Percentiles rank a stretch among this genome's conserved stretches.
These are phyloP conservation scores for Bjerkandera adusta DNA, from an alignment of 1,284 basidiomycete genomes.

Conservation along the genomic window DNA sequence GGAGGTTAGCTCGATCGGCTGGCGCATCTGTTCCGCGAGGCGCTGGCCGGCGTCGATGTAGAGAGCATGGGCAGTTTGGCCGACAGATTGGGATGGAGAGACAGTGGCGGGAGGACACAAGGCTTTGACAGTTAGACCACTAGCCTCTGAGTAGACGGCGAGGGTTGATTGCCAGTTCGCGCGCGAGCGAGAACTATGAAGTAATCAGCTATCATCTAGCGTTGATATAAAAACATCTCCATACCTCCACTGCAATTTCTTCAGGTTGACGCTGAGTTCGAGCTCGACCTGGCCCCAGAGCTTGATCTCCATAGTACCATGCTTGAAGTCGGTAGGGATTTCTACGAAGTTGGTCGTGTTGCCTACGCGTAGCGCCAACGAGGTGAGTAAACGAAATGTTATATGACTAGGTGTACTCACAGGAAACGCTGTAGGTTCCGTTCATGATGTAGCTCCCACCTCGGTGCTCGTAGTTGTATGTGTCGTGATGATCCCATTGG, in stretches of 20 bases:
- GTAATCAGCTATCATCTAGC: too few species aligned
- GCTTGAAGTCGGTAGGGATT: conserved; percentile 21
- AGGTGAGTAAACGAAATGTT: neutral
- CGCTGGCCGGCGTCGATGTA: conserved; percentile 20
- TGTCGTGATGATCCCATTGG: conserved; percentile 21
- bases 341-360: conserved; percentile 22
- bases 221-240: neutral
- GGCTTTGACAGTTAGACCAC: conserved; percentile 1
- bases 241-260: conserved; percentile 6
- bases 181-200: neutral
- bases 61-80: conserved; percentile 1
- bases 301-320: conserved; percentile 20
- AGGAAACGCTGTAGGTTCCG: conserved; percentile 17
- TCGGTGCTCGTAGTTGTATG: conserved; percentile 22
- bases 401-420: conserved; percentile 5
- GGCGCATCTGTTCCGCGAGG: conserved; percentile 23
- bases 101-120: too few species aligned
- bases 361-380: conserved; percentile 14
- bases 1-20: conserved; percentile 22
- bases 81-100: too few species aligned
- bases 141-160: neutral
- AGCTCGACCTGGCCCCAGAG: conserved; percentile 23
- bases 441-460: conserved; percentile 7
- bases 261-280: conserved; percentile 4
- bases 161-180: neutral